Conservation (phyloP, 2,329 filamentous ascomycete species). For the Aspergillus chevalieri region DNA sequence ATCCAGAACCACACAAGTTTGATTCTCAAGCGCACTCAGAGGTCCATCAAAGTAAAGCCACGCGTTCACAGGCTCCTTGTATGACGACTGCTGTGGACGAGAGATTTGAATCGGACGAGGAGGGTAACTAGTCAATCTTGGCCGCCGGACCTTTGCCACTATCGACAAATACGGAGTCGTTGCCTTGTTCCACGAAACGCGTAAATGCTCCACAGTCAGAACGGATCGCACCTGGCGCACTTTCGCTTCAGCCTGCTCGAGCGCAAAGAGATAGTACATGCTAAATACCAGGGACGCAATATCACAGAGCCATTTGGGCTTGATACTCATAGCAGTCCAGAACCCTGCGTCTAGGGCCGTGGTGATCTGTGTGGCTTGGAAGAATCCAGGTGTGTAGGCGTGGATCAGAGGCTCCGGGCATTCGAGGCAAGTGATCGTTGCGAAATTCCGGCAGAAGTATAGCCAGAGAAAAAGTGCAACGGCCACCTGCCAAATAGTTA, state of each 20-base stretch:
- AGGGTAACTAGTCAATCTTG: constrained; percentile 71
- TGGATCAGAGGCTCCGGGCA: constrained; percentile 90
- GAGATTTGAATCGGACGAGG: constrained; percentile 80
- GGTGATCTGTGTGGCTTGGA: constrained; percentile 92
- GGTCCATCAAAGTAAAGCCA: constrained; percentile 96
- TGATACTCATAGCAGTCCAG: constrained; percentile 96
- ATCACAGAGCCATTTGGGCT: constrained; percentile 72
- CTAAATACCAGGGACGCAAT: constrained; percentile 78
- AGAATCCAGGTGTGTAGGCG: constrained; percentile 87
- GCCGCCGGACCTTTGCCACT: constrained; percentile 66
- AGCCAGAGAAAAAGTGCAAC: constrained; percentile 84
- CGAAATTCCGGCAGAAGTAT: constrained; percentile 88
- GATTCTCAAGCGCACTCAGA: constrained; percentile 66
- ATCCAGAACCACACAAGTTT: constrained; percentile 76
- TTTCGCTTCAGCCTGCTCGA: constrained; percentile 93
- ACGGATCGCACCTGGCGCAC: constrained; percentile 82
- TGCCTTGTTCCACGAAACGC: constrained; percentile 92
- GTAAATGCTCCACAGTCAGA: constrained; percentile 82
- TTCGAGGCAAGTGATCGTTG: constrained; percentile 82
- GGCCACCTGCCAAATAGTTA: constrained; percentile 86
- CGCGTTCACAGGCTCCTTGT: constrained; percentile 72
- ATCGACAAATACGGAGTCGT: constrained; percentile 78
- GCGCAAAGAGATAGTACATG: constrained; percentile 83
- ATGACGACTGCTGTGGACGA: constrained; percentile 70
- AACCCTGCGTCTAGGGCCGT: constrained; percentile 94